These are phyloP conservation scores for Atkinsonella texensis DNA, from an alignment of 2,329 filamentous ascomycete species.

Conservation along the genomic window DNA sequence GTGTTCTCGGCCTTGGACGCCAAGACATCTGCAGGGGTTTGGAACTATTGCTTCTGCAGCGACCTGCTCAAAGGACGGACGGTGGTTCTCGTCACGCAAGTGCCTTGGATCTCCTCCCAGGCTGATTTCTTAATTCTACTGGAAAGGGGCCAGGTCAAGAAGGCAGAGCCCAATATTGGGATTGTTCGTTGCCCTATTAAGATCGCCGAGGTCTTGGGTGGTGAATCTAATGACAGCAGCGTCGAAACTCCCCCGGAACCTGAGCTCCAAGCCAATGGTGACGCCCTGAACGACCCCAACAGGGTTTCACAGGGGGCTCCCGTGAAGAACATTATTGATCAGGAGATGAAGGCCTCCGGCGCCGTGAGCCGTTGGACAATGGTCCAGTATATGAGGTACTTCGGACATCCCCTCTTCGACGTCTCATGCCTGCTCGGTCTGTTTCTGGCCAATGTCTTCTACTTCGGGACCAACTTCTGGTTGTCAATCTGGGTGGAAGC, in stretches of 20 bases:
- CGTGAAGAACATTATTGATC: constrained; percentile 30
- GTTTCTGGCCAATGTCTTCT: constrained; percentile 28
- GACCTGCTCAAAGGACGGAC: constrained; percentile 42
- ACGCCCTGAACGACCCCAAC: constrained; percentile 16
- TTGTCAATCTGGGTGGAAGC: constrained; percentile 43
- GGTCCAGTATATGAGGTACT: constrained; percentile 39
- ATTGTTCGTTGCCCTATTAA: constrained; percentile 32
- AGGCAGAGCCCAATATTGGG: constrained; percentile 32
- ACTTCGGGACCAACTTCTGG: constrained; percentile 34
- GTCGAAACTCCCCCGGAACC: constrained; percentile 14
- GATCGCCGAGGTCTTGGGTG: constrained; percentile 25
- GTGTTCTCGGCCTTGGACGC: constrained; percentile 48
- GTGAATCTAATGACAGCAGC: constrained; percentile 23
- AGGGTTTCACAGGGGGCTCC: constrained; percentile 25
- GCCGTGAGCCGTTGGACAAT: constrained; percentile 32
- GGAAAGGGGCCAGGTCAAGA: constrained; percentile 32
- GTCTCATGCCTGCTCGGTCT: constrained; percentile 26
- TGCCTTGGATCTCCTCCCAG: constrained; percentile 40
- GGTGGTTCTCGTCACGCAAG: constrained; percentile 44
- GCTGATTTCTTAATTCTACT: constrained; percentile 34
- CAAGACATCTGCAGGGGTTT: constrained; percentile 43
- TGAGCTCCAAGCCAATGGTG: constrained; percentile 17
- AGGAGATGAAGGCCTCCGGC: constrained; percentile 36
- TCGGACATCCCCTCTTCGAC: constrained; percentile 33
- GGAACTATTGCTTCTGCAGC: constrained; percentile 45